Percentiles rank a stretch among this genome's conserved stretches.
Evolutionary conservation across 352 stramenopile genomes (phyloP).

Genomic region (Phytophthora cryptogea): DNA sequence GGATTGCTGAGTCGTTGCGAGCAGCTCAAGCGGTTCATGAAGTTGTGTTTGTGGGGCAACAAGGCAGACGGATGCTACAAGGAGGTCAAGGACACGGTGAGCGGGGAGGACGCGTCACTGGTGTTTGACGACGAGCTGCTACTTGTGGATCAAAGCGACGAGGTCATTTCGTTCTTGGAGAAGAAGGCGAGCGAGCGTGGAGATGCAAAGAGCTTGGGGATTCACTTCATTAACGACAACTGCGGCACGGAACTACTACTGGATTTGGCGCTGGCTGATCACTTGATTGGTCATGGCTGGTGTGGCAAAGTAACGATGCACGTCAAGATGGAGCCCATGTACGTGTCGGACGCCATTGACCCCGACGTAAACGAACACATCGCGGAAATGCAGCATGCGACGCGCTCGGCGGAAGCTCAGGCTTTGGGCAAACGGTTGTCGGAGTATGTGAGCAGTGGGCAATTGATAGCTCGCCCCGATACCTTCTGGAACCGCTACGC

Average conservation of each 20-base stretch:
- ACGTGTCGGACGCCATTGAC: constrained; percentile 66
- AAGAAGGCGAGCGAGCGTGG: background rate
- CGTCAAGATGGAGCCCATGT: constrained; percentile 72
- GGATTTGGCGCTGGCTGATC: constrained; percentile 62
- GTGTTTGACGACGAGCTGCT: constrained; percentile 53
- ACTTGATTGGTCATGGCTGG: constrained; percentile 51
- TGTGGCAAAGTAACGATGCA: constrained; percentile 56
- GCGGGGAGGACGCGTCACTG: constrained; percentile 41
- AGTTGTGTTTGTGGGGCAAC: constrained; percentile 68
- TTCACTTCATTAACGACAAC: constrained; percentile 81
- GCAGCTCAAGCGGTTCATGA: constrained; percentile 49
- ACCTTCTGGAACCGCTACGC: constrained; percentile 75
- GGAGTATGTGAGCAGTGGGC: constrained; percentile 17
- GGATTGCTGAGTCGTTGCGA: constrained; percentile 22
- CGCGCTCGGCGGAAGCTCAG: constrained; percentile 34
- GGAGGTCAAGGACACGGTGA: constrained; percentile 62
- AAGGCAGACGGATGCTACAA: constrained; percentile 77
- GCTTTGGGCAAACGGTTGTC: constrained; percentile 41
- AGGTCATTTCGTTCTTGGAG: constrained; percentile 44
- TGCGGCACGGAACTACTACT: constrained; percentile 67
- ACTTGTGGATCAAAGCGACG: constrained; percentile 50
- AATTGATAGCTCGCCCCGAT: constrained; percentile 34
- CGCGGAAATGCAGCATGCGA: constrained; percentile 35
- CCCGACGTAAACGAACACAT: constrained; percentile 60
- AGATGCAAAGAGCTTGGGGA: constrained; percentile 4